A percentile compares a stretch with the other conserved stretches of the same genome.
phyloP scores from a whole-genome alignment of 1,284 basidiomycete species.

The Cystobasidium pallidum region DNA sequence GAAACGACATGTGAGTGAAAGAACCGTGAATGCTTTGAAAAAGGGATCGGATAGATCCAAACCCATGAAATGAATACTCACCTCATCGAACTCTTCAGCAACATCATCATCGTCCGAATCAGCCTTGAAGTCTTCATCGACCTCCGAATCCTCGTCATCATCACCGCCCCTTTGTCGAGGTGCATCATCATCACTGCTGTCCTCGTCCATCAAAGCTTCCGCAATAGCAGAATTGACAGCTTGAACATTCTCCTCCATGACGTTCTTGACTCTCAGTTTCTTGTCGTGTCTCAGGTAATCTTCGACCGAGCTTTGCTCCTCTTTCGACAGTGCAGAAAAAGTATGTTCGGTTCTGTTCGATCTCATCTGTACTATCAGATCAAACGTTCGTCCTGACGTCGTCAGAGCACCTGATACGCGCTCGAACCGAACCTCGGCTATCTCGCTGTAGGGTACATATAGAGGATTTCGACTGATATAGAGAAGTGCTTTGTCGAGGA shows the following conservation, averaged over 20 bases:
- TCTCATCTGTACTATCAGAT: conserved; percentile 86
- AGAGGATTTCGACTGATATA: conserved; percentile 97
- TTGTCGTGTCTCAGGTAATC: conserved; percentile 78
- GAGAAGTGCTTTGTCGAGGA: conserved; percentile 96
- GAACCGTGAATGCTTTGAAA: neutral
- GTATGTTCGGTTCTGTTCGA: conserved; percentile 74
- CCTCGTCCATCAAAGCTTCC: conserved; percentile 74
- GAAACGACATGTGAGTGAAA: neutral
- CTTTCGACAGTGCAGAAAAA: conserved; percentile 93
- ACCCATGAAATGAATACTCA: conserved; percentile 6
- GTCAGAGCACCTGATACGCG: conserved; percentile 85
- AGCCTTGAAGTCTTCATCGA: conserved; percentile 50
- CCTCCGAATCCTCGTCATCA: conserved; percentile 73
- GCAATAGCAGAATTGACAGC: conserved; percentile 66
- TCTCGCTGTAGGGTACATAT: conserved; percentile 86
- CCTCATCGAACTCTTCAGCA: conserved; percentile 46
- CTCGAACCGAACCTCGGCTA: conserved; percentile 90
- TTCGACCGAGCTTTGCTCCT: conserved; percentile 87
- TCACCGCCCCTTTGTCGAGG: conserved; percentile 60
- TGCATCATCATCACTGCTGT: conserved; percentile 67
- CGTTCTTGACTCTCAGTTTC: conserved; percentile 92
- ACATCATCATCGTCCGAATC: conserved; percentile 54
- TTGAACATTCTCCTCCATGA: conserved; percentile 84
- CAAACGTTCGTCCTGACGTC: conserved; percentile 88
- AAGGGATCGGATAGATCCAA: too few relatives aligned